Evolutionary conservation across 1,284 basidiomycete genomes (phyloP).

Genomic region (Leccinum subspadiceum): DNA sequence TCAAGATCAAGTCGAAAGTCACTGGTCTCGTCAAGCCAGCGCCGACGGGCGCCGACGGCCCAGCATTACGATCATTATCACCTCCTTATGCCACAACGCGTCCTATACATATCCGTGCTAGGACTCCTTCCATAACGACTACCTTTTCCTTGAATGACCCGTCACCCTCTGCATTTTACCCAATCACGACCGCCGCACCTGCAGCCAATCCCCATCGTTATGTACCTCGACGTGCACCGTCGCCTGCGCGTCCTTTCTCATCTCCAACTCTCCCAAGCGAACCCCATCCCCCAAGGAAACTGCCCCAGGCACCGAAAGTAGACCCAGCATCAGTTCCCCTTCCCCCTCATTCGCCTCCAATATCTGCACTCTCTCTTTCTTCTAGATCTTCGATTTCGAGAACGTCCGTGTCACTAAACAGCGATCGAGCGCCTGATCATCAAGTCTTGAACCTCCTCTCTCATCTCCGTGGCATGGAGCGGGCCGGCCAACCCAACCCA

Average conservation of each 20-base stretch:
- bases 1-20: conserved; percentile 57
- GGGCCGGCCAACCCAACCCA: conserved; percentile 1
- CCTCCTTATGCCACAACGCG: conserved; percentile 36
- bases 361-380: conserved; percentile 68
- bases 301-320: conserved; percentile 37
- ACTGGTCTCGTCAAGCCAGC: conserved; percentile 44
- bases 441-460: conserved; percentile 14
- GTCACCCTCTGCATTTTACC: conserved; percentile 41
- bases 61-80: conserved; percentile 24
- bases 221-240: conserved; percentile 36
- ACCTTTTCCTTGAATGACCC: conserved; percentile 34
- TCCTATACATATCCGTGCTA: conserved; percentile 34
- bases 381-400: conserved; percentile 62
- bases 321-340: conserved; percentile 55
- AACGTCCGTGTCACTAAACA: conserved; percentile 43
- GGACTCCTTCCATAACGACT: conserved; percentile 47
- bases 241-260: conserved; percentile 36
- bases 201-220: conserved; percentile 60
- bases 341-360: conserved; percentile 65
- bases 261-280: conserved; percentile 37
- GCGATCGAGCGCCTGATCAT: conserved; percentile 37
- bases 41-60: conserved; percentile 13
- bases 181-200: conserved; percentile 53
- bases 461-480: conserved; percentile 17
- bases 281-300: conserved; percentile 25